Evolutionary conservation across 768 basidiomycete species (phyloP), one percentile per base, ranked within the genome.

Genomic region (Naganishia friedmannii): DNA sequence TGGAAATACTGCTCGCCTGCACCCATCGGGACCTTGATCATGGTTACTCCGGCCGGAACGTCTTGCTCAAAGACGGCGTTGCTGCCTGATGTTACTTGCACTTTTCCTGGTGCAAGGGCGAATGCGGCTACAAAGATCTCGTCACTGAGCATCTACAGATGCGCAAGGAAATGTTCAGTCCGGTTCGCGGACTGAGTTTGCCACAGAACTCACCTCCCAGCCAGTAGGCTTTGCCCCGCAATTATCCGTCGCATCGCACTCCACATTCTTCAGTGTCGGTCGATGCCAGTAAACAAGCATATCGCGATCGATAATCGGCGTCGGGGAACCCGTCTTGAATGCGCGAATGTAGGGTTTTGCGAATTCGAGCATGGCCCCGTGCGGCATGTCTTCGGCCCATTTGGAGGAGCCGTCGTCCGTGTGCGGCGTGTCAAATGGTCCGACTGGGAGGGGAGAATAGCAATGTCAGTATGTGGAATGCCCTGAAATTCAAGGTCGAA

Each of bases 291-390:
- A 79, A 23, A 80, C 68, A 39, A 80, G 63, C 72, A 76, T 75
- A 28, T 81, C 80, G 23, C 74, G 71, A 10, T 75, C 72, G 63
- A 79, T 73, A 32, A 76, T 70, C 0, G 78, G 78, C 28, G 37
- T 45, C 9, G 51, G 66, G 0, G 66, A 28, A 13, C 79, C 80
- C 0, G 75, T 67, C 70, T 79, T 77, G 74, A 78, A 81, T 1
- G 80, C 80, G 21, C 73, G 70, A 68, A 81, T 81, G 76, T 79
- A 81, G 7, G 80, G 78, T 28, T 74, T 63, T 21, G 77, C 75
- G 55, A 80, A 75, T 65, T 79, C 78, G 8, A 80, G 73, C 74
- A 78, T 75, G 51, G 77, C 73, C 6, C 72, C 69, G 72, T 81
- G 80, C 42, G 79, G 77, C 58, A 80, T 72, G 13, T 75, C 79